Evolutionary conservation across 176 grass and related monocot genomes (phyloP).

Genomic region (Ampelocalamus luodianensis): DNA sequence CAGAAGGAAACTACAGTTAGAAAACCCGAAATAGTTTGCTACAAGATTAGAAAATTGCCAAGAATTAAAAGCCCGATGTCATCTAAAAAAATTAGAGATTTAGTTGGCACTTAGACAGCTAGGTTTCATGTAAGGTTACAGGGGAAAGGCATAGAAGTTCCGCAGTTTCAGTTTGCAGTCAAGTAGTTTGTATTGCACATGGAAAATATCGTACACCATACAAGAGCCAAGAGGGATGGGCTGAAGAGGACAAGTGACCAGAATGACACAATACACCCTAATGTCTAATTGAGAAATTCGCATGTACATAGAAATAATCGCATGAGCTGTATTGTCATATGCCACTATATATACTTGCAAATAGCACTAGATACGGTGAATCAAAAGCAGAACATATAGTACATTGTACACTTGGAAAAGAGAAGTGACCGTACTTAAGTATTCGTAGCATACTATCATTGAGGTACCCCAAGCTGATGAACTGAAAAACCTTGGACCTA

Average conservation of each 20-base stretch:
- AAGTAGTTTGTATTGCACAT: background rate
- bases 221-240: background rate
- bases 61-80: background rate
- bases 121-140: conserved; percentile 24
- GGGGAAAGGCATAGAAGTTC: background rate
- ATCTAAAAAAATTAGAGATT: conserved; percentile 8
- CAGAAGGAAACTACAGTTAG: conserved; percentile 32
- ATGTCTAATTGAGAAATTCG: conserved; percentile 9
- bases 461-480: conserved; percentile 98
- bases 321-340: background rate
- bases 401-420: conserved; percentile 30
- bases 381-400: background rate
- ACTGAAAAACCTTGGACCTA: conserved; percentile 96
- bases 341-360: conserved; percentile 7
- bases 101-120: background rate
- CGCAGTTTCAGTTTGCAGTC: background rate
- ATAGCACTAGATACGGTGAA: background rate
- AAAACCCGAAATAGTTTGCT: background rate
- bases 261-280: background rate
- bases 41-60: background rate
- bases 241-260: conserved; percentile 3
- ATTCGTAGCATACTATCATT: conserved; percentile 98
- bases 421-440: conserved; percentile 63
- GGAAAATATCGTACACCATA: background rate
- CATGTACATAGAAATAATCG: background rate